phyloP scores from a whole-genome alignment of 129 eudicot species.

The Pseudognaphalium luteoalbum region DNA sequence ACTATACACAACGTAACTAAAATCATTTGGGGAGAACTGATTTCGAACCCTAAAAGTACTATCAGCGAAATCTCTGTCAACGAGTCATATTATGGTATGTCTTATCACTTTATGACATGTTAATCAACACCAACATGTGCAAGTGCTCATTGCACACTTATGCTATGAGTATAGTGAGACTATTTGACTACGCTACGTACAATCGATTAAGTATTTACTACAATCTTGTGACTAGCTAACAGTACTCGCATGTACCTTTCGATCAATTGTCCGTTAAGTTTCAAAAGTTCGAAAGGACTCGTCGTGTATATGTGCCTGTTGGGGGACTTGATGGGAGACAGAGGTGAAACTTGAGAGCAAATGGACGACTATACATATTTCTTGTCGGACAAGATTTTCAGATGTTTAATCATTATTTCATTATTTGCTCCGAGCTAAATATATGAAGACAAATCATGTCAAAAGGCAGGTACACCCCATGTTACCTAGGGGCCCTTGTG shows the following conservation, averaged over 20 bases:
- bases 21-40: too few species aligned
- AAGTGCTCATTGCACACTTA: too few species aligned
- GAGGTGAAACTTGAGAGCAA: neutral
- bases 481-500: conserved; percentile 26
- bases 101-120: too few species aligned
- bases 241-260: neutral
- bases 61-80: too few species aligned
- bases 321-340: neutral
- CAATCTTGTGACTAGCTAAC: neutral
- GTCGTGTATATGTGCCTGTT: neutral
- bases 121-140: too few species aligned
- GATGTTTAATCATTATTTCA: conserved; percentile 16
- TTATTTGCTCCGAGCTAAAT: conserved; percentile 21
- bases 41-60: too few species aligned
- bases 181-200: neutral
- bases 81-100: too few species aligned
- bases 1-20: too few species aligned
- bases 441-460: conserved; percentile 27
- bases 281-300: neutral
- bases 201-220: neutral
- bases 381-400: conserved; percentile 1
- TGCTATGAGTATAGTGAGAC: neutral
- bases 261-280: neutral
- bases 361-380: neutral
- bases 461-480: conserved; percentile 29